These are phyloP conservation scores for Quercus cerris DNA, from an alignment of 306 rosid genomes.

Conservation along the genomic window DNA sequence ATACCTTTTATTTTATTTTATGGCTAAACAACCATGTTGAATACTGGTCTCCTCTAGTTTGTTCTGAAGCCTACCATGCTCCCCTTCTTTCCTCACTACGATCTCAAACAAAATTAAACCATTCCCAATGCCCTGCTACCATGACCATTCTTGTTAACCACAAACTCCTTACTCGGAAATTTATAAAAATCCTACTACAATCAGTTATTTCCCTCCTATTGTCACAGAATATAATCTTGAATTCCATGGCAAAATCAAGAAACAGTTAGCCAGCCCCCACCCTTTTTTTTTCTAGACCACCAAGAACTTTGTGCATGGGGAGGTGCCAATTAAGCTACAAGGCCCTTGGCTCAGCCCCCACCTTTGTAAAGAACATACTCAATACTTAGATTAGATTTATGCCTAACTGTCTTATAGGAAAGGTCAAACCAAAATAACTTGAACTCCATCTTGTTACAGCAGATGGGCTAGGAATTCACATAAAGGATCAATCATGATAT, in stretches of 20 bases:
- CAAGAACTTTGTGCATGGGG: too few species aligned
- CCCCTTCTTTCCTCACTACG: neutral
- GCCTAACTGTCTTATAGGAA: neutral
- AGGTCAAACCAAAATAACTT: neutral
- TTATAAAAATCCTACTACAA: neutral
- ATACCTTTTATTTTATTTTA: too few species aligned
- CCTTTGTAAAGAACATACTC: too few species aligned
- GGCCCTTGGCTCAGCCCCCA: too few species aligned
- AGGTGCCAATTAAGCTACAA: too few species aligned
- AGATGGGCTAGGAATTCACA: neutral
- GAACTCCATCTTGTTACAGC: neutral
- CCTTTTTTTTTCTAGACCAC: too few species aligned
- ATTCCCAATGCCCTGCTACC: neutral
- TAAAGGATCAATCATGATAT: neutral
- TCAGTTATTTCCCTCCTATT: neutral
- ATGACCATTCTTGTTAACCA: neutral
- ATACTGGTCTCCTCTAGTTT: too few species aligned
- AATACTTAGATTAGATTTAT: neutral
- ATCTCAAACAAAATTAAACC: neutral
- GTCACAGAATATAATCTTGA: neutral
- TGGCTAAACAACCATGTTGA: too few species aligned
- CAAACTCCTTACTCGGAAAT: neutral
- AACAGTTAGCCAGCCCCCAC: too few species aligned
- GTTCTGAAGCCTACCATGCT: too few species aligned
- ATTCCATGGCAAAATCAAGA: neutral